phyloP scores from a whole-genome alignment of 768 basidiomycete species.

The Podaxis sp. region DNA sequence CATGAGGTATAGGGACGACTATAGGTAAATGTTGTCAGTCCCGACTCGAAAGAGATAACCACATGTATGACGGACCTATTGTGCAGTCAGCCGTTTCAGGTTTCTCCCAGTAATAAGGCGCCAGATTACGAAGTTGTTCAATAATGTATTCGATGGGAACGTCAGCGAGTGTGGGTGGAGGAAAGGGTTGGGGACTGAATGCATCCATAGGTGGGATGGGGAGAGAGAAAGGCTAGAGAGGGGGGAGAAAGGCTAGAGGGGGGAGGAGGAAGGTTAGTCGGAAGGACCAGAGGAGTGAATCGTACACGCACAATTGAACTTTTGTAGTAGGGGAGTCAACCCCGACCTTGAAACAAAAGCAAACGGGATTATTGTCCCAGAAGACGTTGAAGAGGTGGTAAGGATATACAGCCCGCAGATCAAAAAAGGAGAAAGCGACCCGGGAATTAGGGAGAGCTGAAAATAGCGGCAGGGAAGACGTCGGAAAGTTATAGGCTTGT shows the following conservation, averaged over 20 bases:
- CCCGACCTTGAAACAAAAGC: constrained; percentile 14
- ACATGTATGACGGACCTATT: constrained; percentile 47
- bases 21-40: constrained; percentile 10
- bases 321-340: constrained; percentile 14
- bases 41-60: background rate
- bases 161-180: constrained; percentile 58
- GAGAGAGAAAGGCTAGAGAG: constrained; percentile 27
- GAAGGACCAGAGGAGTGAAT: constrained; percentile 14
- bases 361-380: constrained; percentile 15
- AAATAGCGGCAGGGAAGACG: constrained; percentile 19
- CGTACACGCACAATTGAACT: constrained; percentile 10
- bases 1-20: constrained; percentile 55
- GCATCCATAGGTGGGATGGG: constrained; percentile 28
- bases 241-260: constrained; percentile 26
- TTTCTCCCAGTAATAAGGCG: constrained; percentile 71
- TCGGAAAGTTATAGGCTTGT: constrained; percentile 13
- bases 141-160: constrained; percentile 76
- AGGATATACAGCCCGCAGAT: constrained; percentile 8
- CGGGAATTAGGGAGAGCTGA: constrained; percentile 10
- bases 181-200: constrained; percentile 60
- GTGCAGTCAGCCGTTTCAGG: constrained; percentile 80
- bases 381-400: background rate
- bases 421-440: constrained; percentile 10
- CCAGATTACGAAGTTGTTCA: constrained; percentile 65
- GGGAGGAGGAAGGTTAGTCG: constrained; percentile 36